A percentile compares a stretch with the other conserved stretches of the same genome.
phyloP scores from a whole-genome alignment of 2,329 filamentous ascomycete species.

The Botryotinia calthae region DNA sequence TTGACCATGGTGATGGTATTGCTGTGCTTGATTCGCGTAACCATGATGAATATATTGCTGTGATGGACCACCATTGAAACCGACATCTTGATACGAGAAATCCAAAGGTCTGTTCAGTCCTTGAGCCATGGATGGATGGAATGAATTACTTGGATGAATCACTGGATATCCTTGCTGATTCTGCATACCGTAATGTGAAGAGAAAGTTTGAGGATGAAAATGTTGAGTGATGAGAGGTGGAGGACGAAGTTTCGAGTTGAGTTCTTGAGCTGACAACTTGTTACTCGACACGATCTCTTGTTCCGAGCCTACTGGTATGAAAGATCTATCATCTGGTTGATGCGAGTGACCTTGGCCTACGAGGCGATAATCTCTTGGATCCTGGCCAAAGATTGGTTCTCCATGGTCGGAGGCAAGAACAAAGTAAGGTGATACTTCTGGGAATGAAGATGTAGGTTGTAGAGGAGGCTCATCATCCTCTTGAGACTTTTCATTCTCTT shows the following conservation, averaged over 20 bases:
- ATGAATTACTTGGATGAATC: not conserved
- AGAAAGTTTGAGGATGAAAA: not conserved
- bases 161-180: not conserved
- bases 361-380: not conserved
- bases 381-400: not conserved
- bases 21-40: not conserved
- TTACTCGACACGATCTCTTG: not conserved
- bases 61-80: not conserved
- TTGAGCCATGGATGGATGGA: not conserved
- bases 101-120: not conserved
- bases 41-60: not conserved
- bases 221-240: not conserved
- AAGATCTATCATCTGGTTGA: not conserved
- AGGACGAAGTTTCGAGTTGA: not conserved
- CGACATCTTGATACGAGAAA: not conserved
- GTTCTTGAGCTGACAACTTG: not conserved
- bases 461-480: not conserved
- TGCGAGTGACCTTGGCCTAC: not conserved
- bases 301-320: not conserved
- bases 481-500: not conserved
- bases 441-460: not conserved
- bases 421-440: not conserved
- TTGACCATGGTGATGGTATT: not conserved
- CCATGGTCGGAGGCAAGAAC: not conserved
- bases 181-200: too few species aligned